Evolutionary conservation across 139 green algal genomes (phyloP).

Genomic region (Penium margaritaceum): DNA sequence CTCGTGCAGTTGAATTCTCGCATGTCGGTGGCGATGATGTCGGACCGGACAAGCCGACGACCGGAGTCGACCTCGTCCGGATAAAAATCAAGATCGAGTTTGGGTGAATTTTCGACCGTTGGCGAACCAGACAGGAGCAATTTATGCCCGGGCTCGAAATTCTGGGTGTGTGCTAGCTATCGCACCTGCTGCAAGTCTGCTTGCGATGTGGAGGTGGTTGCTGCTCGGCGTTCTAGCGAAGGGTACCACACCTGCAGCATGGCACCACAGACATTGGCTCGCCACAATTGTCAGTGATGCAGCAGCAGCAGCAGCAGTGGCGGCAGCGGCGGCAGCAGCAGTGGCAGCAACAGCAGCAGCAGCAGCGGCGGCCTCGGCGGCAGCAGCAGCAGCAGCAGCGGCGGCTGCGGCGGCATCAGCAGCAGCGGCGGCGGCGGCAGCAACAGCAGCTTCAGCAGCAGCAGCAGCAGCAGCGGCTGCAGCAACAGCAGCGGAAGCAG

Average conservation of each 20-base stretch:
- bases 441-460: not conserved
- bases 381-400: not conserved
- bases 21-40: no score
- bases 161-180: no score
- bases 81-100: no score
- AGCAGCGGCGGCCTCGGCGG: not conserved
- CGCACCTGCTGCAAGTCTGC: constrained; percentile 2
- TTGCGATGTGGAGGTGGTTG: not conserved
- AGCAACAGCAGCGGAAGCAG: not conserved
- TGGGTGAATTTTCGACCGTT: no score
- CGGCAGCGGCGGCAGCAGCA: not conserved
- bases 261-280: no score
- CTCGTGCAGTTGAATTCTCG: no score
- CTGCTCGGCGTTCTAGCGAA: not conserved
- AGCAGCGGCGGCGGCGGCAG: not conserved
- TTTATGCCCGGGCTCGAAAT: no score
- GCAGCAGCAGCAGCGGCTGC: not conserved
- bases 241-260: constrained; percentile 20
- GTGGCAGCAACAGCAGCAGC: not conserved
- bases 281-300: no score
- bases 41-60: no score
- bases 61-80: no score
- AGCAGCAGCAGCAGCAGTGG: not conserved
- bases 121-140: no score
- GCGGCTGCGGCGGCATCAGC: not conserved